These are phyloP conservation scores for Plasmopara muralis DNA, from an alignment of 352 stramenopile species.

Conservation along the genomic window DNA sequence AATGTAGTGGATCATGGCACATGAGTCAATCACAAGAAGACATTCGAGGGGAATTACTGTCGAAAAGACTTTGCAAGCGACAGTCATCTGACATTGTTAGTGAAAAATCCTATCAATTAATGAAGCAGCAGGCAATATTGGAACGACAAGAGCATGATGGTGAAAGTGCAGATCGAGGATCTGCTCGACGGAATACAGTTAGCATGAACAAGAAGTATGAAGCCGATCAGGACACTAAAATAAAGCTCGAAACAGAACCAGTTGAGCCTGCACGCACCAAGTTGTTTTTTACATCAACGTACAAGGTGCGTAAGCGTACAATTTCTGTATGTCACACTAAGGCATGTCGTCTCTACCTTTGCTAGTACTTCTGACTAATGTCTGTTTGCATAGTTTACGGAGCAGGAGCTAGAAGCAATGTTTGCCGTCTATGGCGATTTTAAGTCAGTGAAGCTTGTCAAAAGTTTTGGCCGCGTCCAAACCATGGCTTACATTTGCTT, in stretches of 20 bases:
- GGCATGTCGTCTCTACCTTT: neutral
- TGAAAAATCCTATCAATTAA: conserved; percentile 24
- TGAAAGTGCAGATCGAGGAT: conserved; percentile 5
- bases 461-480: conserved; percentile 74
- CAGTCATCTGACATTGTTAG: conserved; percentile 37
- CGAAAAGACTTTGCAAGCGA: conserved; percentile 47
- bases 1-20: conserved; percentile 8
- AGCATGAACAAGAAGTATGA: conserved; percentile 10
- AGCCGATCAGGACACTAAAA: conserved; percentile 16
- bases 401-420: conserved; percentile 75
- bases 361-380: neutral
- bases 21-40: conserved; percentile 17
- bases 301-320: conserved; percentile 34
- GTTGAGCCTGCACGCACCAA: conserved; percentile 21
- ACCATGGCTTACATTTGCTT: conserved; percentile 83
- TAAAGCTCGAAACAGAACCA: conserved; percentile 14
- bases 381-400: conserved; percentile 46
- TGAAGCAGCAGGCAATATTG: conserved; percentile 38
- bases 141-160: conserved; percentile 13
- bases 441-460: conserved; percentile 54
- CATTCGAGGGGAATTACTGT: conserved; percentile 16
- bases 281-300: conserved; percentile 68
- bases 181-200: conserved; percentile 3
- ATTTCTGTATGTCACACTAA: neutral
- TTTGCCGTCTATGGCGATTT: conserved; percentile 78